Evolutionary conservation across 768 basidiomycete species (phyloP), one percentile per base, ranked within the genome.

Genomic region (Atractiella rhizophila): DNA sequence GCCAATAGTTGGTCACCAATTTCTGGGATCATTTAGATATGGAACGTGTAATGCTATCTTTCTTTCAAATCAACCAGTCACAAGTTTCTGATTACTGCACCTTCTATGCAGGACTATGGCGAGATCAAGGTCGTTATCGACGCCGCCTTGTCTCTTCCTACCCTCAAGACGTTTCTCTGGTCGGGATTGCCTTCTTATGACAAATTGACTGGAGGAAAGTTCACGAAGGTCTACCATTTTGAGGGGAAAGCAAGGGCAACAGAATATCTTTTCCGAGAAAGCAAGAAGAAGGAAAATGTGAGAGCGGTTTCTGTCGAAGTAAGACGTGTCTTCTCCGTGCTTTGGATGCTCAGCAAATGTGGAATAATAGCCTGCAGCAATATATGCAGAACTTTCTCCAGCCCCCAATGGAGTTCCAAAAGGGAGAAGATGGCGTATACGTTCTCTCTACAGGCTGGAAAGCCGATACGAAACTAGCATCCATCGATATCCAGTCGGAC

Each of bases 231-330:
- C 47, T 23, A 39, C 4, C 51, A 52, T 39, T 52, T 52, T 28
- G 51, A 50, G 38, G 5, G 16, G 21, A 52, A 52, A 48, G 51
- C 51, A n/a, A n/a, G n/a, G n/a, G n/a, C n/a, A n/a, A n/a, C n/a
- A n/a, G n/a, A n/a, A n/a, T n/a, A n/a, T n/a, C n/a, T n/a, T n/a
- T n/a, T n/a, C n/a, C n/a, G n/a, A n/a, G n/a, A n/a, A n/a, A n/a
- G n/a, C n/a, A n/a, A n/a, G n/a, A n/a, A n/a, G n/a, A n/a, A n/a
- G n/a, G n/a, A n/a, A n/a, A n/a, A n/a, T n/a, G n/a, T n/a, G n/a
- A n/a, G n/a, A n/a, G n/a, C n/a, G n/a, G n/a, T n/a, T n/a, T n/a
- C n/a, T n/a, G n/a, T n/a, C n/a, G n/a, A n/a, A n/a, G n/a, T n/a
- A n/a, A n/a, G n/a, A n/a, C n/a, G n/a, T n/a, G n/a, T n/a, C n/a